Conservation (phyloP, 73 alveolate species). For the Stentor roeselii region DNA sequence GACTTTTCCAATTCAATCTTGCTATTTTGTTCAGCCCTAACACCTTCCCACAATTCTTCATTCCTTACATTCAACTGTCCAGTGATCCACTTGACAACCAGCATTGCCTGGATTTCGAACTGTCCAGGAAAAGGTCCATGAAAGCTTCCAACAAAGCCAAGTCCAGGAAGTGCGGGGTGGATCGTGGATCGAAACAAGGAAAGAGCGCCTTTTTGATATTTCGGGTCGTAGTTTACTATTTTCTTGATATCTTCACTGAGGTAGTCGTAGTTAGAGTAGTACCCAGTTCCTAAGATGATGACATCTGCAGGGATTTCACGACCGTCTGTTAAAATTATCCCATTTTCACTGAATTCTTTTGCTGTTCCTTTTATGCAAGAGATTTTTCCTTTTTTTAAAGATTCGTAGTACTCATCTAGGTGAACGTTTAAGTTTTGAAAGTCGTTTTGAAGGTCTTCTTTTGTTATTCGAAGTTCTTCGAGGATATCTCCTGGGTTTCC, state of each 20-base stretch:
- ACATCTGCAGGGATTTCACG: neutral
- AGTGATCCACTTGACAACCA: neutral
- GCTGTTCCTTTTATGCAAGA: no score
- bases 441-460: no score
- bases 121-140: neutral
- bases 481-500: no score
- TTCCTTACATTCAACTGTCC: neutral
- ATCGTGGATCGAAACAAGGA: neutral
- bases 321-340: neutral
- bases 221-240: neutral
- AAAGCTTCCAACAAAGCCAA: neutral
- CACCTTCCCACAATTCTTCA: neutral
- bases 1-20: neutral
- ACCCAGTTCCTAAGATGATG: neutral
- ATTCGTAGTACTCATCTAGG: no score
- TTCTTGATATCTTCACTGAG: neutral
- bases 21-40: neutral
- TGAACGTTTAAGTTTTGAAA: no score
- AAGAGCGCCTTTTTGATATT: neutral
- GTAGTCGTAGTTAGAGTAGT: neutral
- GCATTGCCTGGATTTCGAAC: neutral
- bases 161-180: conserved; percentile 4
- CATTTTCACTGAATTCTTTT: neutral
- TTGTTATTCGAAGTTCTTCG: no score
- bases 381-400: no score